Conservation (phyloP, 2,329 filamentous ascomycete genomes). For the Aspergillus pseudotamarii region DNA sequence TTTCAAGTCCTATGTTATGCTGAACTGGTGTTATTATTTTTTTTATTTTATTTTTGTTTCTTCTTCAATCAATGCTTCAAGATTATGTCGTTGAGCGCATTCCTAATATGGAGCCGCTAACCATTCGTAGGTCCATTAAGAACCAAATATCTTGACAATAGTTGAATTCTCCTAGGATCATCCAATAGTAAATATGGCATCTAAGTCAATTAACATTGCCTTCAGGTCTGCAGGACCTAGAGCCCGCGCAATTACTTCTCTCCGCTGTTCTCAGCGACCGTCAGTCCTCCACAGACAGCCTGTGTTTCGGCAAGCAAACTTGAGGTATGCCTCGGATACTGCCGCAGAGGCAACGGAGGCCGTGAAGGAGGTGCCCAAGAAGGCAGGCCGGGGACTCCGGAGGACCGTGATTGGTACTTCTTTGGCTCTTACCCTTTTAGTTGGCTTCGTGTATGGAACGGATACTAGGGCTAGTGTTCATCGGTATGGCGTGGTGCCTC, state of each 20-base stretch:
- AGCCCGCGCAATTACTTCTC: constrained; percentile 26
- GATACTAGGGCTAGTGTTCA: constrained; percentile 74
- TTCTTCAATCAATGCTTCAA: neutral
- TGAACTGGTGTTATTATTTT: neutral
- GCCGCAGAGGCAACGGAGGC: constrained; percentile 17
- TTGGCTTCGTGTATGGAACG: constrained; percentile 69
- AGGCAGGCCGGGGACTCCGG: constrained; percentile 30
- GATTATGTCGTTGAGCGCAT: neutral
- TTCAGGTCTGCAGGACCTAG: constrained; percentile 29
- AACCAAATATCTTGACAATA: neutral
- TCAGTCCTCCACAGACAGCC: constrained; percentile 12
- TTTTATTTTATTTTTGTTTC: too few relatives aligned
- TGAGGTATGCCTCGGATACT: constrained; percentile 21
- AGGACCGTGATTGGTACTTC: constrained; percentile 51
- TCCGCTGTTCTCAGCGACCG: constrained; percentile 29
- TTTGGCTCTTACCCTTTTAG: constrained; percentile 50
- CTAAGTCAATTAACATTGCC: constrained; percentile 26
- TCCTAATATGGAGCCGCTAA: neutral
- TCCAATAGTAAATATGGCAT: constrained; percentile 21
- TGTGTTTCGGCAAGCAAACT: neutral
- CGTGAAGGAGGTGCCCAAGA: constrained; percentile 32
- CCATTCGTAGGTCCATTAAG: constrained; percentile 2
- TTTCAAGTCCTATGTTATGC: neutral
- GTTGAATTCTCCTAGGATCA: neutral
- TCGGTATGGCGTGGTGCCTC: constrained; percentile 62